Evolutionary conservation across 2,329 filamentous ascomycete species (phyloP).

Genomic region (Nigrospora oryzae): DNA sequence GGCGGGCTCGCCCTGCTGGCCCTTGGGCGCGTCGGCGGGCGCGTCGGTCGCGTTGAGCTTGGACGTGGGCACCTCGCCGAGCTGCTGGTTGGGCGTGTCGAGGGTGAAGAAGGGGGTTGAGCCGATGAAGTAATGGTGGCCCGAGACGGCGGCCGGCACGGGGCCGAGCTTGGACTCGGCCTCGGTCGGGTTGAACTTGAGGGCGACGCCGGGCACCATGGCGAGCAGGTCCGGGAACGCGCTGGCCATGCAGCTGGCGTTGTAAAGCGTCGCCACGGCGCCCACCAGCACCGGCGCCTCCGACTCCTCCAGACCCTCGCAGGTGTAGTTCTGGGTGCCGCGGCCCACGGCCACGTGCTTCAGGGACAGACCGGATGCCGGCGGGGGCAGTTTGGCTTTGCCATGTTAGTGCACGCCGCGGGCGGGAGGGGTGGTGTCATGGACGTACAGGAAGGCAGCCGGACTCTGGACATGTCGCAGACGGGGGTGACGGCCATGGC

Average conservation of each 20-base stretch:
- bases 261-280: constrained; percentile 78
- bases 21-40: constrained; percentile 50
- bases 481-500: constrained; percentile 28
- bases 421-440: not conserved
- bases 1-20: constrained; percentile 55
- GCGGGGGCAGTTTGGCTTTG: constrained; percentile 40
- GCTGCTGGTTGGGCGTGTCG: constrained; percentile 41
- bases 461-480: constrained; percentile 46
- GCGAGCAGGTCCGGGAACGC: constrained; percentile 58
- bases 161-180: constrained; percentile 36
- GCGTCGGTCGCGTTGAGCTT: constrained; percentile 56
- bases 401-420: constrained; percentile 11
- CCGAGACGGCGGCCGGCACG: constrained; percentile 55
- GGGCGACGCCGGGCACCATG: constrained; percentile 56
- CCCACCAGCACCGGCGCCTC: constrained; percentile 58
- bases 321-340: constrained; percentile 93
- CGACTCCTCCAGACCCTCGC: constrained; percentile 50
- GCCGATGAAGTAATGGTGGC: constrained; percentile 75
- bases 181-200: constrained; percentile 52
- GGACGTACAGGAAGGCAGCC: constrained; percentile 39
- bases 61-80: constrained; percentile 53
- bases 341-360: constrained; percentile 78
- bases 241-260: constrained; percentile 72
- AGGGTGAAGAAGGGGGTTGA: constrained; percentile 77
- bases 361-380: constrained; percentile 51